phyloP scores from a whole-genome alignment of 108 stramenopile genomes.

The Cyclostephanos tholiformis region DNA sequence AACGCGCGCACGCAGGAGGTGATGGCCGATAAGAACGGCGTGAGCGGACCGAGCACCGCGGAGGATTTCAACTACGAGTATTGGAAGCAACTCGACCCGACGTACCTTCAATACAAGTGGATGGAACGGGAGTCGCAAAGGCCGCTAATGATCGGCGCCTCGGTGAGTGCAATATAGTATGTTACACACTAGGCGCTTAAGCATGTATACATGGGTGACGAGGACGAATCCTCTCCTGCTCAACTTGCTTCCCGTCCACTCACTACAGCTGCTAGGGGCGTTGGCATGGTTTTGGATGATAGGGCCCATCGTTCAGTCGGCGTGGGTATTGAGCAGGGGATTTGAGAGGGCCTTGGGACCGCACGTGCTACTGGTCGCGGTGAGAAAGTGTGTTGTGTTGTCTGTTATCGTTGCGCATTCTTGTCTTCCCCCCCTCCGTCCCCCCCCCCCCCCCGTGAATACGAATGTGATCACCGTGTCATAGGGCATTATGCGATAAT shows the following conservation, averaged over 20 bases:
- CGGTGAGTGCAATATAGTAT: slow-evolving; percentile 16
- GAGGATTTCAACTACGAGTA: not conserved
- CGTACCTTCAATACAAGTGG: slow-evolving; percentile 65
- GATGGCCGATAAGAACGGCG: slow-evolving; percentile 1
- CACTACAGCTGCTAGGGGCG: slow-evolving; percentile 45
- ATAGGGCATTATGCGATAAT: not conserved
- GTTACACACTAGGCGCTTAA: too few relatives aligned
- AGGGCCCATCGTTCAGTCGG: slow-evolving; percentile 67
- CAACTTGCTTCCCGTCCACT: not conserved
- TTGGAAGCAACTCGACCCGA: slow-evolving; percentile 63
- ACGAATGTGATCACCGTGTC: not conserved
- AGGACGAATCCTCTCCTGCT: too few relatives aligned
- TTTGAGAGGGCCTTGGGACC: slow-evolving; percentile 54
- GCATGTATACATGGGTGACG: too few relatives aligned
- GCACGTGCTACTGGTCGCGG: slow-evolving; percentile 59
- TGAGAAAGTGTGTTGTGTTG: slow-evolving; percentile 3
- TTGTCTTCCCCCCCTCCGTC: not conserved
- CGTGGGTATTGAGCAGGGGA: slow-evolving; percentile 64
- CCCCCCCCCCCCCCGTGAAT: not conserved
- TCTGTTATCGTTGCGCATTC: not conserved
- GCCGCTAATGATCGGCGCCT: slow-evolving; percentile 27
- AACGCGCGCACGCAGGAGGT: not conserved
- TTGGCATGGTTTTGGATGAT: slow-evolving; percentile 72
- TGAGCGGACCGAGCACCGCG: not conserved
- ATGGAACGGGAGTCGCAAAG: slow-evolving; percentile 5